phyloP scores from a whole-genome alignment of 108 stramenopile genomes.

The Tribonema minus region DNA sequence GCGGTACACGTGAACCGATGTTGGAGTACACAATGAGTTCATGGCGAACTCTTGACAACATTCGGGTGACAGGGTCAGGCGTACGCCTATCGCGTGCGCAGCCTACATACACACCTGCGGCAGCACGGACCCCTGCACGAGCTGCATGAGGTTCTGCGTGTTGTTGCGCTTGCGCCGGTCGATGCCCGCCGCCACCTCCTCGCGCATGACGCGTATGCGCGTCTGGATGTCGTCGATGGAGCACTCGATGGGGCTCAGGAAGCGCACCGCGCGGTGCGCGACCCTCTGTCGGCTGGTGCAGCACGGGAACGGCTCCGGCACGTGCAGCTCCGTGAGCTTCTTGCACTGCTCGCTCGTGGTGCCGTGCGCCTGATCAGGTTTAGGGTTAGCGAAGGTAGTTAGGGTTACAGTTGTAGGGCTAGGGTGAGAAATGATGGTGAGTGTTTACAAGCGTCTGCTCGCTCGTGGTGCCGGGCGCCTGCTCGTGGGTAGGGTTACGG shows the following conservation, averaged over 20 bases:
- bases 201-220: constrained; percentile 23
- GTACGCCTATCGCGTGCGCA: too few relatives aligned
- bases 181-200: constrained; percentile 22
- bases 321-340: constrained; percentile 41
- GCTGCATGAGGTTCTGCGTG: constrained; percentile 23
- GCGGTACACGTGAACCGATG: too few relatives aligned
- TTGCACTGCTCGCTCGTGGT: constrained; percentile 45
- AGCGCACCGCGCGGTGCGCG: constrained; percentile 11
- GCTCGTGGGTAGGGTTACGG: background rate
- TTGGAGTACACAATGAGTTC: too few relatives aligned
- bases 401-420: too few relatives aligned
- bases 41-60: too few relatives aligned
- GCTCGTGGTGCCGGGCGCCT: constrained; percentile 18
- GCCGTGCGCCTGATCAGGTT: constrained; percentile 1
- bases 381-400: background rate
- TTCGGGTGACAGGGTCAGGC: too few relatives aligned
- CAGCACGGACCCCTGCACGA: constrained; percentile 37
- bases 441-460: too few relatives aligned
- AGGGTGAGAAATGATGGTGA: too few relatives aligned
- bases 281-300: constrained; percentile 41
- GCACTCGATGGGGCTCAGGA: constrained; percentile 45
- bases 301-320: constrained; percentile 28
- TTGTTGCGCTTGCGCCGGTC: constrained; percentile 12
- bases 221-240: constrained; percentile 33
- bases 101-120: too few relatives aligned